Percentiles rank a stretch among this genome's conserved stretches.
These are phyloP conservation scores for Alternaria atra DNA, from an alignment of 2,329 filamentous ascomycete species.

Conservation along the genomic window DNA sequence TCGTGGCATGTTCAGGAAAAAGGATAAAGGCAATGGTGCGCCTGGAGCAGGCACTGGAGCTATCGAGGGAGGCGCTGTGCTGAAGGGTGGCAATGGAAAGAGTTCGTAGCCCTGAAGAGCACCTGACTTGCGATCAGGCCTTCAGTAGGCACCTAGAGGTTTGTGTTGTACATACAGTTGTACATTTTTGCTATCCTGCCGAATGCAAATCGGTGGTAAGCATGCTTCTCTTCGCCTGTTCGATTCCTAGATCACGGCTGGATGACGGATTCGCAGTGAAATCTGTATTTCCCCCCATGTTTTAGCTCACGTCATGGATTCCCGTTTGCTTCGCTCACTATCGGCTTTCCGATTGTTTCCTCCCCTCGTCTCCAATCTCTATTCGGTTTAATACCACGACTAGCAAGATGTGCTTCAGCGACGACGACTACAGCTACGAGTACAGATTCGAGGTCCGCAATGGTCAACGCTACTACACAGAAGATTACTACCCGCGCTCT, in stretches of 20 bases:
- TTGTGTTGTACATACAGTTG: neutral
- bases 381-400: neutral
- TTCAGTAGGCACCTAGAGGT: neutral
- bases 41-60: constrained; percentile 28
- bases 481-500: constrained; percentile 16
- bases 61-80: constrained; percentile 40
- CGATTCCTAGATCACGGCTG: neutral
- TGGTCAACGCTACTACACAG: constrained; percentile 20
- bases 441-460: constrained; percentile 25
- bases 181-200: neutral
- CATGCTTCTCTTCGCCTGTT: neutral
- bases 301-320: constrained; percentile 4
- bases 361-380: neutral
- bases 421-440: constrained; percentile 26
- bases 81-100: constrained; percentile 31
- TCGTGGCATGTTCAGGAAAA: constrained; percentile 51
- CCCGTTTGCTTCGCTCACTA: constrained; percentile 4
- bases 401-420: constrained; percentile 37
- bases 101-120: neutral
- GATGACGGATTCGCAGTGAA: neutral
- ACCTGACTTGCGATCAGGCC: neutral
- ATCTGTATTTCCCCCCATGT: neutral
- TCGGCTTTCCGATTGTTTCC: neutral
- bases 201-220: neutral
- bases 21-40: constrained; percentile 32